Percentiles rank a stretch among this genome's conserved stretches.
These are phyloP conservation scores for Irpex sp. DNA, from an alignment of 1,284 basidiomycete species.

Conservation along the genomic window DNA sequence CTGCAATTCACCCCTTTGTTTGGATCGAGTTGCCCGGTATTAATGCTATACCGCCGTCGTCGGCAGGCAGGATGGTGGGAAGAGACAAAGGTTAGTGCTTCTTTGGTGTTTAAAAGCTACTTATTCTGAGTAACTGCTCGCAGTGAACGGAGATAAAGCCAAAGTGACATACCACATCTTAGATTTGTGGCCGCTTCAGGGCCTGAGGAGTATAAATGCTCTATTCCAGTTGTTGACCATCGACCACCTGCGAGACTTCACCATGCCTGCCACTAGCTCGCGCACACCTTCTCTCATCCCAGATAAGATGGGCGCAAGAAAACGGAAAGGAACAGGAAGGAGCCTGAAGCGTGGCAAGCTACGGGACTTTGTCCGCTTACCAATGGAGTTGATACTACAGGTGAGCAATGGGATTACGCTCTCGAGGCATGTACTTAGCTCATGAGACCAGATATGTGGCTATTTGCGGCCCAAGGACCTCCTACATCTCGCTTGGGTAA, in stretches of 20 bases:
- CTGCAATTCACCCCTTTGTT: background rate
- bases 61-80: background rate
- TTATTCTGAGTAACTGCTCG: background rate
- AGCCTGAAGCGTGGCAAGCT: background rate
- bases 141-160: background rate
- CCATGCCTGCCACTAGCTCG: background rate
- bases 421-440: background rate
- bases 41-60: background rate
- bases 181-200: background rate
- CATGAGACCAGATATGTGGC: background rate
- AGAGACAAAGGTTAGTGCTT: background rate
- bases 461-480: background rate
- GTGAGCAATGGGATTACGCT: background rate
- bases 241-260: background rate
- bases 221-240: background rate
- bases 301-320: background rate
- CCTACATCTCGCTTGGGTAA: background rate
- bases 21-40: background rate
- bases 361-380: background rate
- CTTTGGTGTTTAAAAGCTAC: background rate
- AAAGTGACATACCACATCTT: background rate
- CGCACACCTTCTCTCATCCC: background rate
- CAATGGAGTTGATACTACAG: background rate
- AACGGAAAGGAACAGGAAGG: background rate
- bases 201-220: background rate